Evolutionary conservation across 2,329 filamentous ascomycete species (phyloP), one percentile per base, ranked within the genome.

Genomic region (Dothistroma pini): DNA sequence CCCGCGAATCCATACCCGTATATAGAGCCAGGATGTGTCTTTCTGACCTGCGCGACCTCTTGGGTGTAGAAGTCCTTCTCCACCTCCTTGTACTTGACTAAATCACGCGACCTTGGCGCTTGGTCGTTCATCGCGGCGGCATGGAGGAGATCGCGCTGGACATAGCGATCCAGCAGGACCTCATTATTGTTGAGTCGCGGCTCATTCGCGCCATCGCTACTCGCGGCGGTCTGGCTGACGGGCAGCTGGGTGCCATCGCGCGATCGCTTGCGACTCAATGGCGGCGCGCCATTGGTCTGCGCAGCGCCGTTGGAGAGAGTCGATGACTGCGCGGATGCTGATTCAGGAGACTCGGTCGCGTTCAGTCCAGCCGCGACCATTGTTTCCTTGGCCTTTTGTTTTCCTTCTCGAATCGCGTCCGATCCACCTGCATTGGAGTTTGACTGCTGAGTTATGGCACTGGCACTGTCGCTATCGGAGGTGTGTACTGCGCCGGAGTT

Each of bases 1-100:
- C 93, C 93, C 72, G 85, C 87, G 74, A 96, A 99, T 58, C 95
- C 95, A 69, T 80, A 78, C 32, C 86, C 86, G 72, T 86, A 88
- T 32, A 88, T 75, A 11, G 81, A 79, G 44, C 80, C 84, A 16
- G 86, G 84, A 66, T 86, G 80, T 62, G 78, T 71, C 52, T 82
- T 79, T 50, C 83, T 79, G 55, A 83, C 78, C 81, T 85, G 76
- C 81, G 89, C 77, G 81, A 91, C 63, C 86, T 80, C 67, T 79
- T 82, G 67, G 57, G 66, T 59, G 79, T 93, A 91, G 72, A 91
- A 87, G 62, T 88, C 83, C 61, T 86, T 83, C 76, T 89, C 88
- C 54, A 84, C 80, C 66, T 84, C 84, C 77, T 87, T 89, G 67
- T 85, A 80, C 66, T 82, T 81, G 66, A 87, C 83, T 59, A 87